These are phyloP conservation scores for Nothophoma quercina DNA, from an alignment of 2,329 filamentous ascomycete genomes.

Conservation along the genomic window DNA sequence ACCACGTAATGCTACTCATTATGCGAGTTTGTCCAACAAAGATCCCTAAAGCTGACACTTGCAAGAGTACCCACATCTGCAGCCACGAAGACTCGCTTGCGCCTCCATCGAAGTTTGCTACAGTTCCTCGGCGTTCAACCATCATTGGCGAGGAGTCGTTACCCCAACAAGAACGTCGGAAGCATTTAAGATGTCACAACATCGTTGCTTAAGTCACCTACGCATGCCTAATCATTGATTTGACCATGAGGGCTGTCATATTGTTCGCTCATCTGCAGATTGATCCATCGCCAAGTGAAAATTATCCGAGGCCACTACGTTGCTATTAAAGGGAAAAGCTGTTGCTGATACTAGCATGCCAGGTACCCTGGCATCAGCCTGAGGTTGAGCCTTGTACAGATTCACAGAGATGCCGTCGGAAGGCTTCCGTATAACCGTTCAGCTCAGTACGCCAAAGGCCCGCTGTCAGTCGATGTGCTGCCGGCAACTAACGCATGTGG, in stretches of 20 bases:
- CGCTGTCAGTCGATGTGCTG: not conserved
- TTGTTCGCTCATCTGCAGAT: not conserved
- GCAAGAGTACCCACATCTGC: not conserved
- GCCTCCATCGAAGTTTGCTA: slow-evolving; percentile 3
- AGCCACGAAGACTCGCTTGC: not conserved
- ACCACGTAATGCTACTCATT: not conserved
- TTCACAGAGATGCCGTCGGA: not conserved
- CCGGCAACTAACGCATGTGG: slow-evolving; percentile 6
- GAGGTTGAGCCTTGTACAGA: not conserved
- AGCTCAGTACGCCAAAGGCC: not conserved
- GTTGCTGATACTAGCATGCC: not conserved
- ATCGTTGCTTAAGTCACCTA: not conserved
- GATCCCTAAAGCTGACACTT: not conserved
- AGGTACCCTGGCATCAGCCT: not conserved
- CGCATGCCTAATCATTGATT: no score
- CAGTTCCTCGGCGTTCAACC: not conserved
- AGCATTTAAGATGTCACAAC: not conserved
- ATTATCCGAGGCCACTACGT: not conserved
- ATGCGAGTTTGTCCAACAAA: not conserved
- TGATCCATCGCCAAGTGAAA: not conserved
- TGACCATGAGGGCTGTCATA: no score
- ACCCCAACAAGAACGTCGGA: not conserved
- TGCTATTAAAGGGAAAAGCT: not conserved
- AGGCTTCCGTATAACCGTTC: not conserved
- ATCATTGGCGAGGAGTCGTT: not conserved